Conservation (phyloP, 192 early-diverging fungal genomes). For the Gonapodya prolifera region DNA sequence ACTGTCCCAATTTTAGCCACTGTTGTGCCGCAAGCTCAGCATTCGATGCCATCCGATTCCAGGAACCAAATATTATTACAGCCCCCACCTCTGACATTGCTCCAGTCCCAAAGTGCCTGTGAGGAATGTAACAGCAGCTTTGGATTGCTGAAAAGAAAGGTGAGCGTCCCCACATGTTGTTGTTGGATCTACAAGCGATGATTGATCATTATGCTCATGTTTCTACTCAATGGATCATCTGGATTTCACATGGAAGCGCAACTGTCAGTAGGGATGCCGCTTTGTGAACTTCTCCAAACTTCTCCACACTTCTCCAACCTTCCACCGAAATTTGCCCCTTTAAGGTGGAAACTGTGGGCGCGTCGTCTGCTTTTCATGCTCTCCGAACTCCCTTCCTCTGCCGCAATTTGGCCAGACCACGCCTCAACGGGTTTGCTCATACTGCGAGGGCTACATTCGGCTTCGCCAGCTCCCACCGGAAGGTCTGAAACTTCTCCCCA, state of each 20-base stretch:
- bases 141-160: neutral
- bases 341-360: neutral
- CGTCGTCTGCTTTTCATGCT: neutral
- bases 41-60: no score
- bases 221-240: neutral
- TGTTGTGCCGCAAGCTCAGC: no score
- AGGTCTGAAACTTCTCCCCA: constrained; percentile 9
- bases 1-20: no score
- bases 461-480: constrained; percentile 8
- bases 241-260: neutral
- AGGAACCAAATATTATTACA: no score
- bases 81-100: no score
- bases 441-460: constrained; percentile 9
- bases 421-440: constrained; percentile 10
- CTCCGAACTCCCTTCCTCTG: constrained; percentile 2
- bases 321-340: no score
- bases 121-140: neutral
- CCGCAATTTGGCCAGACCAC: constrained; percentile 10
- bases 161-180: neutral
- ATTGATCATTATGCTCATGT: neutral
- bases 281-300: no score
- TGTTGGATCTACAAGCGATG: neutral
- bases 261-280: no score
- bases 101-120: neutral
- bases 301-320: no score